Evolutionary conservation across 2,329 filamentous ascomycete species (phyloP), one percentile per base, ranked within the genome.

Genomic region (Cladosporium halotolerans): DNA sequence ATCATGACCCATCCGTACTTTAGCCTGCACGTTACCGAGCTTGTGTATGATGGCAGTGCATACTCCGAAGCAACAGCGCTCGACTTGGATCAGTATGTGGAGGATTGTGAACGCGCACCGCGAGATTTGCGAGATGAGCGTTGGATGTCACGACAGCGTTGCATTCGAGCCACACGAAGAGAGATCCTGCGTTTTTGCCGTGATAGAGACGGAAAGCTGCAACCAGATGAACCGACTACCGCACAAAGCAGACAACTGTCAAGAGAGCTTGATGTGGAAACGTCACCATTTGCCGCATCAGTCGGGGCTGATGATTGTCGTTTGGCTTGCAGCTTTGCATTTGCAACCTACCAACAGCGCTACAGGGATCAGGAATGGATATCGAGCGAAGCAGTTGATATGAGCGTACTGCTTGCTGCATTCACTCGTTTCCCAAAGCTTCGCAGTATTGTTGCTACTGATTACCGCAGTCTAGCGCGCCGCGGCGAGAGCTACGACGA

Each of bases 391-490:
- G 32, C 7, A 7, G 11, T 34, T 11, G 32, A 34, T 11, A 34
- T 34, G 32, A 34, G 7, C 32, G 11, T 34, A 7, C 11, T 34
- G 32, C 7, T 34, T 7, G 32, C 32, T 7, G 32, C 32, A 34
- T 34, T 34, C 11, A 34, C 32, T 11, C 7, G 32, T 7, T 34
- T 34, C 11, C 46, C 46, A n/a, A 50, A 41, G 11, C 10, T 50
- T 9, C 46, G 46, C 8, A 23, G 34, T 8, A n/a, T 50, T 9
- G 40, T 41, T 2, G 45, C 45, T 14, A 52, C 50, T 16, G 50
- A 52, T 31, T 52, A 45, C 13, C 50, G 50, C 3, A 31, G 50
- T n/a, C 34, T 52, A 4, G 50, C 50, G 3, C 43, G 42, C 13
- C 19, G 31, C 19, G 50, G 50, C 16, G 50, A 52, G 42, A 40